phyloP scores from a whole-genome alignment of 352 stramenopile genomes.

The Phytophthora pseudosyringae region DNA sequence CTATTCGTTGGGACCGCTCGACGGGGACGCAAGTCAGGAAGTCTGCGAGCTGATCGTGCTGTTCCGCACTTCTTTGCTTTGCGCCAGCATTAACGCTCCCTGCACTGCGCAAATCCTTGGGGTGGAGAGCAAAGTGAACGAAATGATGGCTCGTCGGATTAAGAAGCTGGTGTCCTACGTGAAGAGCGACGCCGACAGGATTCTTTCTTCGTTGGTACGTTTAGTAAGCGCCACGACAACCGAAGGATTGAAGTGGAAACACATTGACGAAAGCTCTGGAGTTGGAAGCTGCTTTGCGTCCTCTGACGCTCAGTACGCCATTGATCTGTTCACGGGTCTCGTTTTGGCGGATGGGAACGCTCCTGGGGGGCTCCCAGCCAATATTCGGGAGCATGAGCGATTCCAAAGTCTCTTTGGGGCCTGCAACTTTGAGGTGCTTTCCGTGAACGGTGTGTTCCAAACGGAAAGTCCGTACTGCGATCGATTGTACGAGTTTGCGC shows the following conservation, averaged over 20 bases:
- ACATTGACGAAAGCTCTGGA: slow-evolving; percentile 5
- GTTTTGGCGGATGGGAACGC: slow-evolving; percentile 49
- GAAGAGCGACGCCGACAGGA: neutral
- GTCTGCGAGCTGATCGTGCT: slow-evolving; percentile 52
- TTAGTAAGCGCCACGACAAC: slow-evolving; percentile 27
- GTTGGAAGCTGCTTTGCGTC: slow-evolving; percentile 42
- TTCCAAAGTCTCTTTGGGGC: slow-evolving; percentile 50
- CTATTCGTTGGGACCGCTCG: slow-evolving; percentile 28
- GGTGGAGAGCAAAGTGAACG: slow-evolving; percentile 30
- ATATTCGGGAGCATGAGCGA: slow-evolving; percentile 34
- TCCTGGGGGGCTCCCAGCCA: slow-evolving; percentile 38
- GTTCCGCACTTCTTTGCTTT: slow-evolving; percentile 46
- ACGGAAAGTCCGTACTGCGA: slow-evolving; percentile 30
- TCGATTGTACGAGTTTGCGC: slow-evolving; percentile 48
- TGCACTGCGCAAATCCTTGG: slow-evolving; percentile 24
- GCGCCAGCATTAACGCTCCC: slow-evolving; percentile 26
- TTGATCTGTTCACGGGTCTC: slow-evolving; percentile 56
- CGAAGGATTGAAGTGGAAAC: slow-evolving; percentile 30
- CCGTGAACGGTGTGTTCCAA: slow-evolving; percentile 32
- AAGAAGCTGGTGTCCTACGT: slow-evolving; percentile 17
- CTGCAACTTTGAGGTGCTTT: slow-evolving; percentile 57
- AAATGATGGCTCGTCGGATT: slow-evolving; percentile 44
- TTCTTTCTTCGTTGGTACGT: slow-evolving; percentile 32
- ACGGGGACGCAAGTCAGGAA: slow-evolving; percentile 14
- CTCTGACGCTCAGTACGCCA: slow-evolving; percentile 35